These are phyloP conservation scores for Wickerhamiella brachini DNA, from an alignment of 805 yeast genomes.

Conservation along the genomic window DNA sequence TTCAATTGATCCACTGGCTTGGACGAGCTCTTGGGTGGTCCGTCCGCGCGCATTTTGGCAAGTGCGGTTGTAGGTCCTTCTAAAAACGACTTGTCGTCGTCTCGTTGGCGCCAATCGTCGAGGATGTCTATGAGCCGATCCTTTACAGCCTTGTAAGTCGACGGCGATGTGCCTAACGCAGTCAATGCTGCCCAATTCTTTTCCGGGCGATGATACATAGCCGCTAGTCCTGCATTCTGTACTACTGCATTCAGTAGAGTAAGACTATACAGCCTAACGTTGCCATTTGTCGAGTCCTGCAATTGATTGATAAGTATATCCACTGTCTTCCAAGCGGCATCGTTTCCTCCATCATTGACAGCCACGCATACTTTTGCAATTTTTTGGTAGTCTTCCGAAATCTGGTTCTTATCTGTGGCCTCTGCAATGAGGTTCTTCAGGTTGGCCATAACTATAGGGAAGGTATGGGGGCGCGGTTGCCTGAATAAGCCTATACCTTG, in stretches of 20 bases:
- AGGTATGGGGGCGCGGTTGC: neutral
- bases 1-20: neutral
- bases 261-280: constrained; percentile 47
- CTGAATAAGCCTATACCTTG: neutral
- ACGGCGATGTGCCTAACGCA: constrained; percentile 37
- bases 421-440: constrained; percentile 9
- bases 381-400: constrained; percentile 55
- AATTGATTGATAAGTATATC: constrained; percentile 35
- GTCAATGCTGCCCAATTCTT: constrained; percentile 26
- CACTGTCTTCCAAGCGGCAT: constrained; percentile 35
- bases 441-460: neutral
- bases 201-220: constrained; percentile 45
- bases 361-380: constrained; percentile 54
- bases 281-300: constrained; percentile 39
- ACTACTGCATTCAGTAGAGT: constrained; percentile 44
- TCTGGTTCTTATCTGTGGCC: constrained; percentile 52
- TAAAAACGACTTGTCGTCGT: neutral
- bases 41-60: neutral
- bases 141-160: constrained; percentile 57
- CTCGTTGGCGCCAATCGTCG: constrained; percentile 28
- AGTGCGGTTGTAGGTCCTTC: neutral
- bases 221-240: constrained; percentile 63
- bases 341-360: constrained; percentile 48
- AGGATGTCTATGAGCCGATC: constrained; percentile 51
- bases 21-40: neutral